Base-by-base conservation (phyloP, 192 early-diverging fungal genomes). In the Backusella sp. region DNA sequence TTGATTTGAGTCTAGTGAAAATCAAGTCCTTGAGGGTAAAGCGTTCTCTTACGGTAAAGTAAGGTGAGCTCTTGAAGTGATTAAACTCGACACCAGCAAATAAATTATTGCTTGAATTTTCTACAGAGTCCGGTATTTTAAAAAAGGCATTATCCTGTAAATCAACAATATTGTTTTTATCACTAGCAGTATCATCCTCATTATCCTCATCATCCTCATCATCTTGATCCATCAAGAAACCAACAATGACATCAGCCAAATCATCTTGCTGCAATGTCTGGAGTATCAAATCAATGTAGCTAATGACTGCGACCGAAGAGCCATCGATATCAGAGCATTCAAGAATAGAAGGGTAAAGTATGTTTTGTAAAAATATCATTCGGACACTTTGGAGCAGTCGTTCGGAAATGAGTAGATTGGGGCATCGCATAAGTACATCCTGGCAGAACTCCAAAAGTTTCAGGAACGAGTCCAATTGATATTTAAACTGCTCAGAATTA, bases 261-360 rank as follows among this genome's bases (percentile, higher is more conserved):
- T 91, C 88, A 65, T 94, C 90, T 71, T 91, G 91, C 35, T 95
- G 88, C 9, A 94, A 77, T 4, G 88, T 86, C 46, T 92, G 90
- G 12, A 97, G 81, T 77, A 97, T 95, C 70, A 92, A 78, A 69
- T 94, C 91, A 52, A 99, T 87, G 70, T 99, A 99, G 70, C 90
- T 93, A 76, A 99, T 91, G 1, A 94, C 91, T 6, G 96, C 92
- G 0, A 96, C 93, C 15, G 95, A 91, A 66, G 93, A 94, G 3
- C 95, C 96, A 80, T 99, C 96, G 23, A 92, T 94, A 80, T 99
- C 97, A 0, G 94, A 96, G 76, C 93, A 93, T 69, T 94, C 94
- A 39, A 92, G 80, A 67, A 97, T 86, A 36, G 92, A 92, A 14
- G 96, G 92, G 68, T 95, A 93, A 42, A 99, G 86, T 71, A 96